Base-by-base conservation (phyloP, 495 filamentous ascomycete species). In the Penicilliopsis zonata region DNA sequence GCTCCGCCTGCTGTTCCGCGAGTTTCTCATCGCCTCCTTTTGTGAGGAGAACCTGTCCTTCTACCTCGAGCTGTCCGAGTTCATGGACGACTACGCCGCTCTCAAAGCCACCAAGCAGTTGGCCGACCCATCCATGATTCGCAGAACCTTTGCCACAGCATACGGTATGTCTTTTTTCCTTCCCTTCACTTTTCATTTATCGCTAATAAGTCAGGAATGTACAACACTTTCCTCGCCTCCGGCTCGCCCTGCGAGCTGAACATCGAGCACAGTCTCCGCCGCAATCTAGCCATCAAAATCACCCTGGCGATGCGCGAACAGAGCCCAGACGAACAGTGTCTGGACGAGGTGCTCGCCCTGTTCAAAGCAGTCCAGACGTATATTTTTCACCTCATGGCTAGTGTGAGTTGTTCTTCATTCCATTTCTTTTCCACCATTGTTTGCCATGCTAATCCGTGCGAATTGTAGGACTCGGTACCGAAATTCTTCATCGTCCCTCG, bases 311-410 rank as follows among this genome's bases (percentile, higher is more conserved):
- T 95, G 21, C 82, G 84, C 2, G 78, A 82, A 38, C 86, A 96
- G 50, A 75, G 80, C 13, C 76, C 84, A 18, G 94, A 96, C 84
- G 74, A 92, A 41, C 76, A 82, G 42, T 94, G 86, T 36, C 61
- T 96, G 13, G 78, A 81, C 41, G 90, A 96, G 53, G 88, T 98
- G 12, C 86, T 85, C 1, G 54, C 69, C 12, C 68, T 98, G n/a
- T 98, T 96, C 47, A 86, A 90, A 53, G 79, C 93, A 50, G 90
- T 92, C 1, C 86, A 96, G 46, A 83, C 80, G 33, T 90, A 86
- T n/a, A 90, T 98, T 13, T 96, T 96, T 63, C 96, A 96, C 62
- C 57, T 98, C 46, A 98, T 98, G 90, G 88, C 88, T 30, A 94
- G 87, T 55, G 88, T 92, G 71, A 69, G 84, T 72, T 27, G 27